Percentiles rank a stretch among this genome's conserved stretches.
phyloP scores from a whole-genome alignment of 1,139 yeast genomes.

The Candida anutae region DNA sequence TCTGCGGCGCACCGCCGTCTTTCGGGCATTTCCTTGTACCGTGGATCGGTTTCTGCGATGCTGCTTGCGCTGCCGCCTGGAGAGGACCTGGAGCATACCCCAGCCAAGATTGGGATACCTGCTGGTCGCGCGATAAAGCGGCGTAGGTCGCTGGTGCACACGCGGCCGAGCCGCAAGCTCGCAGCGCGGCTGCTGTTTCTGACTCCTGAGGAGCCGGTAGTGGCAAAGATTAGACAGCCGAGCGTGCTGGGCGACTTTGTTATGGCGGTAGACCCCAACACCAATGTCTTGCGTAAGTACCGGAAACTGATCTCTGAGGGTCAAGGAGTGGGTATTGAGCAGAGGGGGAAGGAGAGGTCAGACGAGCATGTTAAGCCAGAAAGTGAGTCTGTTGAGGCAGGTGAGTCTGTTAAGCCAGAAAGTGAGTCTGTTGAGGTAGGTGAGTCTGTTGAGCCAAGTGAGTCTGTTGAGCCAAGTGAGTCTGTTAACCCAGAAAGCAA shows the following conservation, averaged over 20 bases:
- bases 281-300: conserved; percentile 14
- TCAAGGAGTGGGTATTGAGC: no score
- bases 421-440: no score
- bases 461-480: conserved; percentile 5
- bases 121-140: conserved; percentile 23
- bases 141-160: conserved; percentile 15
- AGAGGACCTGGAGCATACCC: conserved; percentile 12
- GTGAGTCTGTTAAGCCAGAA: no score
- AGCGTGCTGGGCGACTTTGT: conserved; percentile 11
- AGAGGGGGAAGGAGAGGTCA: no score
- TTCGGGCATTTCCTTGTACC: not conserved
- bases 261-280: conserved; percentile 24
- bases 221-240: conserved; percentile 3
- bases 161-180: conserved; percentile 3
- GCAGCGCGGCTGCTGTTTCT: conserved; percentile 3
- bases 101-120: conserved; percentile 34
- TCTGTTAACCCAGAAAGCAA: no score
- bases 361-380: no score
- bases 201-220: conserved; percentile 7
- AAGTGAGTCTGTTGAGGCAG: no score
- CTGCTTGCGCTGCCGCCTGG: conserved; percentile 2
- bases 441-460: no score
- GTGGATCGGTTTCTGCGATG: not conserved
- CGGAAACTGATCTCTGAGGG: no score
- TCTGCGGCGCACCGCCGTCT: not conserved